These are phyloP conservation scores for Penicillium verrucosum DNA, from an alignment of 2,329 filamentous ascomycete species.

Conservation along the genomic window DNA sequence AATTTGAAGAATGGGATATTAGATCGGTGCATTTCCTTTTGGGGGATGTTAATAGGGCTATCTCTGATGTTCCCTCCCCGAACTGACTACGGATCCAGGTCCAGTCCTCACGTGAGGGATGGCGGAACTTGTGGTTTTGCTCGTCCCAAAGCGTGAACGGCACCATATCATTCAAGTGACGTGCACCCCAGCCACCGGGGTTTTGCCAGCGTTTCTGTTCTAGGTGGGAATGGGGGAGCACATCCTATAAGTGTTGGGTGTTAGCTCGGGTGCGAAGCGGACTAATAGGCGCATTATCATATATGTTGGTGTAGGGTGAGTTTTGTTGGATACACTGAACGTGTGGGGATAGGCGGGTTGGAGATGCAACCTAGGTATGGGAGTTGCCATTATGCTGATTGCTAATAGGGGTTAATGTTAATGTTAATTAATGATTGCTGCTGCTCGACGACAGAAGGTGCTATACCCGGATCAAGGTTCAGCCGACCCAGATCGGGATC, in stretches of 20 bases:
- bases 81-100: conserved; percentile 8
- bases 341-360: background rate
- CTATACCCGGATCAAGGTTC: too few relatives aligned
- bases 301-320: conserved; percentile 3
- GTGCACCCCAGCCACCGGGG: conserved; percentile 7
- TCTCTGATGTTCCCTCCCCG: background rate
- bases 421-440: too few relatives aligned
- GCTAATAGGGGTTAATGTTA: too few relatives aligned
- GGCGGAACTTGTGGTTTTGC: conserved; percentile 2
- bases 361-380: too few relatives aligned
- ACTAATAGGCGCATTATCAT: background rate
- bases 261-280: background rate
- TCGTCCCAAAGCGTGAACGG: conserved; percentile 13
- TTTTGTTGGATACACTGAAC: conserved; percentile 2
- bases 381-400: too few relatives aligned
- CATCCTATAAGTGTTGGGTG: background rate
- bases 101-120: background rate
- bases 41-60: too few relatives aligned
- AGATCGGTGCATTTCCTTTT: too few relatives aligned
- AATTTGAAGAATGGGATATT: too few relatives aligned
- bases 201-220: conserved; percentile 9
- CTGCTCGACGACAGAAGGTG: too few relatives aligned
- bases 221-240: conserved; percentile 2
- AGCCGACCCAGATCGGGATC: too few relatives aligned
- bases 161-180: conserved; percentile 10